Conservation (phyloP, 495 filamentous ascomycete species). For the Trichoderma erinaceum region DNA sequence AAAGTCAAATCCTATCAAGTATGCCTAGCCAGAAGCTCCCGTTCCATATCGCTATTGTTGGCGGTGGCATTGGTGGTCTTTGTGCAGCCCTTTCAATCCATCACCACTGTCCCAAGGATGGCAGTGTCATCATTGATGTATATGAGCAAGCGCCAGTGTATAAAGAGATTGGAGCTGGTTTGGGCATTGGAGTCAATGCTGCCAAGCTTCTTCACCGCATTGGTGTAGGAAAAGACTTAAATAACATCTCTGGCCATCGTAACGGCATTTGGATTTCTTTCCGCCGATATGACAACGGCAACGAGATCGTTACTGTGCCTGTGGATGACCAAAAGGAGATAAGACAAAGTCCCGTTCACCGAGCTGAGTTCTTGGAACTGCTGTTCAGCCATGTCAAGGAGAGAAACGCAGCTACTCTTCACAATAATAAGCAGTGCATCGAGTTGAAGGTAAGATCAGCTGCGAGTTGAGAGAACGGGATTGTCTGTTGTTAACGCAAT, state of each 20-base stretch:
- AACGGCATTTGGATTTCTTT: constrained; percentile 30
- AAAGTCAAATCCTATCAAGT: background rate
- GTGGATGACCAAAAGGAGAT: constrained; percentile 22
- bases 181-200: constrained; percentile 46
- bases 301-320: constrained; percentile 29
- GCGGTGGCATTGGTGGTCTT: constrained; percentile 25
- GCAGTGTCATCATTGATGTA: constrained; percentile 23
- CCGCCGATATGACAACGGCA: constrained; percentile 30
- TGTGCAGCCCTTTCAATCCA: constrained; percentile 28
- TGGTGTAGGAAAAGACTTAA: constrained; percentile 21
- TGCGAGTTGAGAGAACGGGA: background rate
- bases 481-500: constrained; percentile 4
- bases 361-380: constrained; percentile 28
- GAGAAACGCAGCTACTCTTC: constrained; percentile 28
- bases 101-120: constrained; percentile 22
- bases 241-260: constrained; percentile 29
- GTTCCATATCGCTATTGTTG: constrained; percentile 24
- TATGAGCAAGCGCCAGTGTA: constrained; percentile 28
- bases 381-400: constrained; percentile 24
- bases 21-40: constrained; percentile 16
- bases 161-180: constrained; percentile 32
- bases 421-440: constrained; percentile 22
- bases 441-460: constrained; percentile 16
- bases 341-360: constrained; percentile 24
- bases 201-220: constrained; percentile 30